These are phyloP conservation scores for Ceratobasidium papillatum DNA, from an alignment of 1,284 basidiomycete species.

Conservation along the genomic window DNA sequence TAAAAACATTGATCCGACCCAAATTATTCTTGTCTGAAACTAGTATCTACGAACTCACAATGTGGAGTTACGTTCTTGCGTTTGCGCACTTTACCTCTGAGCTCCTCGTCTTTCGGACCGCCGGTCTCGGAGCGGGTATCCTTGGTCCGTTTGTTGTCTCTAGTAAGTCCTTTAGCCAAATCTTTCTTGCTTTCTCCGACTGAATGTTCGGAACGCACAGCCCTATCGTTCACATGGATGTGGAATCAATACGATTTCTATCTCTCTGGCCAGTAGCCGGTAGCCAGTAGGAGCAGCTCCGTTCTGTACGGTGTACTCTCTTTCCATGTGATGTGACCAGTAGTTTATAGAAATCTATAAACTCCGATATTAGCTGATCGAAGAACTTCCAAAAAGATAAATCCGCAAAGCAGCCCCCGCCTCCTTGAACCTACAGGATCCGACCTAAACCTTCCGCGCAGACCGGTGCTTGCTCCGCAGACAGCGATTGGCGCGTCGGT, in stretches of 20 bases:
- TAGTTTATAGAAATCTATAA: not conserved
- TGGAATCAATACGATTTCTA: constrained; percentile 77
- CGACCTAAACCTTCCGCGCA: not conserved
- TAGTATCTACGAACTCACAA: constrained; percentile 90
- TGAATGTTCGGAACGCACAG: constrained; percentile 53
- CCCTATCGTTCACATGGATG: constrained; percentile 82
- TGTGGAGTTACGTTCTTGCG: constrained; percentile 89
- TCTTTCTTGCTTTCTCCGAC: constrained; percentile 43
- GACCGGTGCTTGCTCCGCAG: not conserved
- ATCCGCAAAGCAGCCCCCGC: not conserved
- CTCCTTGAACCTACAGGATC: not conserved
- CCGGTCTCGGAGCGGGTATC: constrained; percentile 69
- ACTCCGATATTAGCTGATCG: not conserved
- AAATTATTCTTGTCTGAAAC: constrained; percentile 6
- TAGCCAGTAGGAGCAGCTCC: not conserved
- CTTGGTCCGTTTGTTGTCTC: constrained; percentile 86
- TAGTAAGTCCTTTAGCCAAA: constrained; percentile 64
- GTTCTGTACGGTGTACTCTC: not conserved
- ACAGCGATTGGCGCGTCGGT: not conserved
- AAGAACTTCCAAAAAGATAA: not conserved
- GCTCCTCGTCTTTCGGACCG: constrained; percentile 82
- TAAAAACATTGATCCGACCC: constrained; percentile 26
- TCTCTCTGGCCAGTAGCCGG: constrained; percentile 32
- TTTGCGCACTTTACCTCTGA: constrained; percentile 91
- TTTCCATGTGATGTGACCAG: not conserved